These are phyloP conservation scores for Collariella sp. DNA, from an alignment of 495 filamentous ascomycete species.

Conservation along the genomic window DNA sequence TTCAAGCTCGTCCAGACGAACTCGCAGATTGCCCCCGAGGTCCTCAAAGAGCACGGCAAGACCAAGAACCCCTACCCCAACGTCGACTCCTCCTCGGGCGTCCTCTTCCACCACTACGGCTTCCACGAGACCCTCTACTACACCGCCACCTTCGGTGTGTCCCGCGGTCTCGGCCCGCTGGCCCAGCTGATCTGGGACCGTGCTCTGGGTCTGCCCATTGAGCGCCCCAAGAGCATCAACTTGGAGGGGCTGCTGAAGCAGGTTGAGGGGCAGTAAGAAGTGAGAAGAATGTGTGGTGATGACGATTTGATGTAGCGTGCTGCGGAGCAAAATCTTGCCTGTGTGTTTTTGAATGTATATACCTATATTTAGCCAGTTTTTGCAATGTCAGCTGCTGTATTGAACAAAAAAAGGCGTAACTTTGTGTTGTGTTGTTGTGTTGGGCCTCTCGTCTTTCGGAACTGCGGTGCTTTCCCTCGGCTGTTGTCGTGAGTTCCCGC, in stretches of 20 bases:
- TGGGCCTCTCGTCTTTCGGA: too few relatives aligned
- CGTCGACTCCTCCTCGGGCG: conserved; percentile 84
- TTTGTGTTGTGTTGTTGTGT: background rate
- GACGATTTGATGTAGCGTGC: background rate
- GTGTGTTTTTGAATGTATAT: background rate
- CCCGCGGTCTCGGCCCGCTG: conserved; percentile 79
- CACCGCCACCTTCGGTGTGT: conserved; percentile 93
- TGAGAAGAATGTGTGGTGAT: background rate
- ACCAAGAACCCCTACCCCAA: conserved; percentile 98
- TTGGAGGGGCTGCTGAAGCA: conserved; percentile 67
- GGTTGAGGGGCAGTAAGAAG: conserved; percentile 30
- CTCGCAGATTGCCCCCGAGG: conserved; percentile 64
- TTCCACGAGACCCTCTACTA: conserved; percentile 97
- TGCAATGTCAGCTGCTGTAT: background rate
- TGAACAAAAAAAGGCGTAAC: too few relatives aligned
- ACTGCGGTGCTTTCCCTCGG: too few relatives aligned
- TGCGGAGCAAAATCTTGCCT: background rate
- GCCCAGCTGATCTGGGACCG: conserved; percentile 96
- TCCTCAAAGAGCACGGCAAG: conserved; percentile 91
- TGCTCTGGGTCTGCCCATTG: conserved; percentile 90
- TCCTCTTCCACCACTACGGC: conserved; percentile 93
- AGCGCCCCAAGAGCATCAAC: conserved; percentile 95
- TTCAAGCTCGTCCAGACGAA: conserved; percentile 91
- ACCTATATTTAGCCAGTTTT: background rate
- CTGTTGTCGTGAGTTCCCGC: too few relatives aligned